These are phyloP conservation scores for Metarhizium humberi DNA, from an alignment of 2,329 filamentous ascomycete genomes.

Conservation along the genomic window DNA sequence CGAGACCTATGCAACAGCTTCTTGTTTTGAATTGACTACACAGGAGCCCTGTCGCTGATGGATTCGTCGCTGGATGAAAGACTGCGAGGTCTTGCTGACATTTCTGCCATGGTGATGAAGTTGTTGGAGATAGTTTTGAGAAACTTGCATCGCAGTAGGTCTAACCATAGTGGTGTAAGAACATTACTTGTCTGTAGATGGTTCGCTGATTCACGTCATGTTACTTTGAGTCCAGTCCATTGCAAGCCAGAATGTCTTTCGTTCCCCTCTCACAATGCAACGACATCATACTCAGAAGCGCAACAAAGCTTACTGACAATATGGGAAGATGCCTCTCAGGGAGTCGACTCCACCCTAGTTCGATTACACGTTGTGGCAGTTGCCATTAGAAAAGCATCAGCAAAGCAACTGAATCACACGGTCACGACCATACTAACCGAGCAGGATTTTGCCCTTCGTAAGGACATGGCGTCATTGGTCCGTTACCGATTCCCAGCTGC, in stretches of 20 bases:
- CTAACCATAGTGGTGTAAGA: neutral
- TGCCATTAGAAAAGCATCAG: neutral
- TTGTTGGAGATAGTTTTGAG: neutral
- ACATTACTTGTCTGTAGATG: neutral
- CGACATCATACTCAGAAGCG: neutral
- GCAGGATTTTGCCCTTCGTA: neutral
- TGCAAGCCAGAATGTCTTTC: neutral
- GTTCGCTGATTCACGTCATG: neutral
- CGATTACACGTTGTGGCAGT: neutral
- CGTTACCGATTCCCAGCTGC: neutral
- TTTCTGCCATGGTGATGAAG: neutral
- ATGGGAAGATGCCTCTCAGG: neutral
- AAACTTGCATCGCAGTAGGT: neutral
- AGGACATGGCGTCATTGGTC: neutral
- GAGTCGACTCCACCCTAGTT: neutral
- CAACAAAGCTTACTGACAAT: neutral
- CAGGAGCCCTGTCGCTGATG: neutral
- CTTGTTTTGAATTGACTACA: neutral
- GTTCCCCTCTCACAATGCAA: neutral
- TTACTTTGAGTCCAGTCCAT: neutral
- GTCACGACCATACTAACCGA: neutral
- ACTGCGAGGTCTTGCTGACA: neutral
- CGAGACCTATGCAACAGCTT: neutral
- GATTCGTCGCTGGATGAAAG: neutral
- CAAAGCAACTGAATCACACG: neutral